Percentiles rank a stretch among this genome's conserved stretches.
Evolutionary conservation across 2,329 filamentous ascomycete species (phyloP).

Genomic region (Cordyceps fumosorosea): DNA sequence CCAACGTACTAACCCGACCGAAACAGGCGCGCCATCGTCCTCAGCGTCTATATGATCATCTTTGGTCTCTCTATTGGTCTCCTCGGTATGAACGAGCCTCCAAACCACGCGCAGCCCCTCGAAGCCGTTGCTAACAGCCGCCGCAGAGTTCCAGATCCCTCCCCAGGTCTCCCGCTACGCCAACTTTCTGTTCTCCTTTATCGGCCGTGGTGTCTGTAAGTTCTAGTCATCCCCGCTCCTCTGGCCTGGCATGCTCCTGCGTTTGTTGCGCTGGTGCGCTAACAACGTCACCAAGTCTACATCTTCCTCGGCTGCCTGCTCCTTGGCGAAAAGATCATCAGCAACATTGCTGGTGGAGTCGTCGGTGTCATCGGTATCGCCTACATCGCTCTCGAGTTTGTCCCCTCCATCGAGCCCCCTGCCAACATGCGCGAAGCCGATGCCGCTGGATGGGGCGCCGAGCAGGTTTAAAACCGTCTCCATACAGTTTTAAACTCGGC

Average conservation of each 20-base stretch:
- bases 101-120: neutral
- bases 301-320: constrained; percentile 88
- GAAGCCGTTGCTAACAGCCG: constrained; percentile 18
- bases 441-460: constrained; percentile 63
- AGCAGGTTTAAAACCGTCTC: constrained; percentile 58
- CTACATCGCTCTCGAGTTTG: constrained; percentile 70
- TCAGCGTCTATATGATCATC: constrained; percentile 81
- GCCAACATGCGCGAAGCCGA: constrained; percentile 77
- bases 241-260: neutral
- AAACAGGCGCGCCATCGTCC: constrained; percentile 50
- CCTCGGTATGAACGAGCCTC: constrained; percentile 39
- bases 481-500: too few species aligned
- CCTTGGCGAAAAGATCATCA: constrained; percentile 59
- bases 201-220: constrained; percentile 91
- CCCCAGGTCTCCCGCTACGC: constrained; percentile 89
- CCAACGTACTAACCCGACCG: constrained; percentile 16
- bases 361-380: constrained; percentile 71
- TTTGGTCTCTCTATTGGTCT: constrained; percentile 76
- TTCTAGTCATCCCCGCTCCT: constrained; percentile 20
- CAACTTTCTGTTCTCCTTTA: constrained; percentile 95
- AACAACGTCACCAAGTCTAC: constrained; percentile 65
- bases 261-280: neutral
- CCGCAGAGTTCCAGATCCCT: constrained; percentile 82
- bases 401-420: constrained; percentile 72
- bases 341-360: constrained; percentile 69